These are phyloP conservation scores for Trichosporon sp. DNA, from an alignment of 1,284 basidiomycete genomes.

Conservation along the genomic window DNA sequence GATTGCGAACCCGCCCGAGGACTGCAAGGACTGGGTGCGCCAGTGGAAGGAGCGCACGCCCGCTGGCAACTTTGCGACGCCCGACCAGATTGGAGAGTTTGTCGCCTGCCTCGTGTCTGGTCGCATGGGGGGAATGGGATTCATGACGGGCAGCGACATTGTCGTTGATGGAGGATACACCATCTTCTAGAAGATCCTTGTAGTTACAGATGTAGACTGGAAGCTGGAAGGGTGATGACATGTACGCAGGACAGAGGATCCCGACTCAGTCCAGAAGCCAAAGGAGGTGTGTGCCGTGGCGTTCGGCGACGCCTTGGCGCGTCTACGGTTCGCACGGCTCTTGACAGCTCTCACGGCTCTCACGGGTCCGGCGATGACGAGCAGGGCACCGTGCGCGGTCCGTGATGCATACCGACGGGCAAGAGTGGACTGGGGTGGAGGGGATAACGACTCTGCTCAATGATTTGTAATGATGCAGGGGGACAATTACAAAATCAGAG, in stretches of 20 bases:
- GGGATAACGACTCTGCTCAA: no score
- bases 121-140: slow-evolving; percentile 28
- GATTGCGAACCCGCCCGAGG: slow-evolving; percentile 35
- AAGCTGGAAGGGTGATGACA: background rate
- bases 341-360: no score
- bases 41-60: slow-evolving; percentile 43
- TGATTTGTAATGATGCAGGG: background rate
- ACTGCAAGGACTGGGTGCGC: slow-evolving; percentile 23
- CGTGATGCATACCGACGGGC: no score
- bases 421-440: no score
- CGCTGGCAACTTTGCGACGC: slow-evolving; percentile 35
- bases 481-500: background rate
- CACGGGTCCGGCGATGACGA: no score
- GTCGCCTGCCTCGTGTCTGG: slow-evolving; percentile 35
- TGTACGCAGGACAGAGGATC: no score
- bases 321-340: background rate
- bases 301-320: background rate
- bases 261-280: background rate
- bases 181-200: background rate
- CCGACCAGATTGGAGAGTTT: slow-evolving; percentile 41
- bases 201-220: background rate
- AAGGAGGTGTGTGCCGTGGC: background rate
- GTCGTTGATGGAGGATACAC: slow-evolving; percentile 43
- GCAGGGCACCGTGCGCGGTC: no score
- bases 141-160: slow-evolving; percentile 44